These are phyloP conservation scores for Fusarium tuaranense DNA, from an alignment of 2,329 filamentous ascomycete genomes.

Conservation along the genomic window DNA sequence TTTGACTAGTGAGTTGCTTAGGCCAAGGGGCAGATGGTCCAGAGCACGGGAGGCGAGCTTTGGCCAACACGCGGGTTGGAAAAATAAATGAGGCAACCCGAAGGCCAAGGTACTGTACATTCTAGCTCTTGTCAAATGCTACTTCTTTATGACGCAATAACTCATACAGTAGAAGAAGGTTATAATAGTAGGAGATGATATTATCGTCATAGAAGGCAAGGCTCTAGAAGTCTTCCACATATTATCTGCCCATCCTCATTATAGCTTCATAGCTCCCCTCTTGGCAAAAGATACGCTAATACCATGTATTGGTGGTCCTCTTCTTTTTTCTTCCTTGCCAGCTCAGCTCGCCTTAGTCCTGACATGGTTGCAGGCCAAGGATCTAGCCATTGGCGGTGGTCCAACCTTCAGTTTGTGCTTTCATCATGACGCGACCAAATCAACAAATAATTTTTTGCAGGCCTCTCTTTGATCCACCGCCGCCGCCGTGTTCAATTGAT, in stretches of 20 bases:
- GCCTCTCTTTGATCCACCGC: not conserved
- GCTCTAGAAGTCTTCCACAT: not conserved
- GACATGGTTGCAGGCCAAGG: slow-evolving; percentile 21
- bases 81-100: not conserved
- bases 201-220: not conserved
- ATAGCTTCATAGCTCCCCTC: not conserved
- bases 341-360: slow-evolving; percentile 23
- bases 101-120: not conserved
- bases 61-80: not conserved
- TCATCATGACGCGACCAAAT: slow-evolving; percentile 26
- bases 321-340: slow-evolving; percentile 4
- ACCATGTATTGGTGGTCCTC: not conserved
- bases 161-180: not conserved
- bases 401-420: slow-evolving; percentile 24
- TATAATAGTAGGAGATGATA: not conserved
- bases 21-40: slow-evolving; percentile 36
- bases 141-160: not conserved
- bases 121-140: not conserved
- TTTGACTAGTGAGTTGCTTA: slow-evolving; percentile 26
- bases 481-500: not conserved
- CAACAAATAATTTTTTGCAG: slow-evolving; percentile 5
- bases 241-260: not conserved
- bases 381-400: slow-evolving; percentile 20
- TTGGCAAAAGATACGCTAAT: not conserved
- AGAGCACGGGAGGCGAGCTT: slow-evolving; percentile 10